Evolutionary conservation across 345 rosid genomes (phyloP).

Genomic region (Camelina neglecta): DNA sequence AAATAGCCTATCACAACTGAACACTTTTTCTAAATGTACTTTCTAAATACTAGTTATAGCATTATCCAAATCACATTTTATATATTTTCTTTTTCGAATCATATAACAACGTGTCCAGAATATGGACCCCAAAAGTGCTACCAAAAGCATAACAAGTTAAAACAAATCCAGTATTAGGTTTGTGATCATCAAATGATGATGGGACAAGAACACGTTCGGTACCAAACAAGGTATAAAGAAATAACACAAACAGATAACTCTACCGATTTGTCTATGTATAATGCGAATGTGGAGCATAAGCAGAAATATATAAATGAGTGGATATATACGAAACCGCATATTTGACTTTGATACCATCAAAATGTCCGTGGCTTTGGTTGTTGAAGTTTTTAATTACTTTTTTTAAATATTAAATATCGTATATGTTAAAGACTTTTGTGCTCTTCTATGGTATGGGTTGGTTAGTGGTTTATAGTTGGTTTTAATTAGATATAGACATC

Average conservation of each 20-base stretch:
- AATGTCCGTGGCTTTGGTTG: conserved; percentile 42
- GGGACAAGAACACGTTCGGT: conserved; percentile 41
- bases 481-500: conserved; percentile 26
- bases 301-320: conserved; percentile 13
- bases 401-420: background rate
- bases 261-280: conserved; percentile 10
- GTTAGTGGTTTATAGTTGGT: conserved; percentile 44
- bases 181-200: conserved; percentile 35
- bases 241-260: conserved; percentile 9
- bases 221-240: conserved; percentile 14
- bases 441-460: conserved; percentile 34
- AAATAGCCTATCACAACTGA: background rate
- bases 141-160: background rate
- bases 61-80: background rate
- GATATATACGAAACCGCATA: conserved; percentile 36
- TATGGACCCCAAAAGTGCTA: conserved; percentile 16
- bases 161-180: conserved; percentile 23
- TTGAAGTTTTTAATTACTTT: conserved; percentile 27
- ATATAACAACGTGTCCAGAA: background rate
- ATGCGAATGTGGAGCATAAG: conserved; percentile 37
- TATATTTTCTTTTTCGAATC: background rate
- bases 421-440: conserved; percentile 28
- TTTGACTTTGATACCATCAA: conserved; percentile 43
- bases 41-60: background rate
- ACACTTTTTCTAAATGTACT: background rate